Evolutionary conservation across 768 basidiomycete species (phyloP), one percentile per base, ranked within the genome.

Genomic region (Termitomyces sp.): DNA sequence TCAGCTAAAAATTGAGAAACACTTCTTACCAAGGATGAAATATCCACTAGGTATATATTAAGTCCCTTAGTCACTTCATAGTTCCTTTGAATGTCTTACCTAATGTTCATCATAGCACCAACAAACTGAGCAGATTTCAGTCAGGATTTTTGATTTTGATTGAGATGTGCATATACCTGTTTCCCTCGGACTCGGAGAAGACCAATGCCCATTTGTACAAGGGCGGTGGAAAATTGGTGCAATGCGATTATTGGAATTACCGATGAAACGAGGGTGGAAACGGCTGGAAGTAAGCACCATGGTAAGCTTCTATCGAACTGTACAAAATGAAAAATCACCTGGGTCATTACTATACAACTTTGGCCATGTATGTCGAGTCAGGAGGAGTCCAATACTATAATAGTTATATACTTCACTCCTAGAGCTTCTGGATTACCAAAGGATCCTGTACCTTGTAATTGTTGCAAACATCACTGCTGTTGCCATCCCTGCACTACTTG

Each of bases 161-260:
- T 34, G 39, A 18, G 22, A n/a, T 46, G 12, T 59, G 24, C 15
- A 64, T 68, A 16, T 55, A 78, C 86, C 73, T 89, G 90, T 70
- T 87, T 88, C 22, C 95, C 95, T 33, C 83, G 76, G 0, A 94
- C 89, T 41, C 96, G 81, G 55, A 98, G 78, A 60, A 95, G 83
- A 2, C 93, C 94, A 8, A 78, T 81, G 0, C 83, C 78, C 9
- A 94, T 81, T 0, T 81, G 85, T 4, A 78, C 68, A 9, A 84
- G 75, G 1, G 86, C 91, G 65, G 98, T 95, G 55, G 94, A 87
- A 6, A 95, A 83, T 71, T 96, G 89, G 77, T 86, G 89, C 22
- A 89, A 73, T 6, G 87, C 84, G 4, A 95, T 83, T 6, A 89
- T 73, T 0, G 91, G 90, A 8, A 94, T 68, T 55, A 93, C 85